phyloP scores from a whole-genome alignment of 768 basidiomycete species.

The Tricholoma hemisulphureum region DNA sequence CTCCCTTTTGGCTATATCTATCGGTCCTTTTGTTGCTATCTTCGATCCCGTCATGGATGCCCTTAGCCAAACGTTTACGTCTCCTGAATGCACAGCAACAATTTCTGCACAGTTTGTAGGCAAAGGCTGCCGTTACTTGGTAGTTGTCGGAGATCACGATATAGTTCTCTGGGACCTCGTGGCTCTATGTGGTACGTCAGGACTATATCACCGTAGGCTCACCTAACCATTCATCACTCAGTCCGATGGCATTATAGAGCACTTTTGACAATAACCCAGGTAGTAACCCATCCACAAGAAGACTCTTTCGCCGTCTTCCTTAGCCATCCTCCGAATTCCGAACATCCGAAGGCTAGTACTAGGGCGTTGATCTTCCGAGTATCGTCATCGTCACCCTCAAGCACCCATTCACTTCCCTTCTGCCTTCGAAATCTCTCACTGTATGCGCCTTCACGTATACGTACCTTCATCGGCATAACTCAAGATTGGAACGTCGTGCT shows the following conservation, averaged over 20 bases:
- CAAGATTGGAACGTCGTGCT: conserved; percentile 61
- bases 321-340: conserved; percentile 25
- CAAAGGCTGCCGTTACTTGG: conserved; percentile 66
- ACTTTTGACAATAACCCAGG: conserved; percentile 34
- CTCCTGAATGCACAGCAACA: conserved; percentile 49
- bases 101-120: conserved; percentile 66
- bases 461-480: conserved; percentile 71
- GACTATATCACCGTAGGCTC: not conserved
- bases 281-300: conserved; percentile 56
- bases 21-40: conserved; percentile 64
- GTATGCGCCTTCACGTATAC: conserved; percentile 31
- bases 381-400: conserved; percentile 43
- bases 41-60: conserved; percentile 69
- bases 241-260: conserved; percentile 59
- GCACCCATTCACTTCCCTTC: conserved; percentile 56
- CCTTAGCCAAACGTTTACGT: conserved; percentile 58
- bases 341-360: conserved; percentile 26
- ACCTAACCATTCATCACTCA: conserved; percentile 20
- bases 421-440: conserved; percentile 49
- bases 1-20: conserved; percentile 76
- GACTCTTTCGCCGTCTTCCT: conserved; percentile 63
- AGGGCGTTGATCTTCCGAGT: conserved; percentile 49
- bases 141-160: conserved; percentile 45
- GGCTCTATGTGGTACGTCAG: conserved; percentile 52
- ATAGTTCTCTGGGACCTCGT: conserved; percentile 76